Evolutionary conservation across 129 eudicot species (phyloP).

Genomic region (sunflower (Helianthus annuus)): HanXRQr2.0-SUNRISE NC_035442.2:161278189-161278688

Average conservation of each 20-base stretch:
- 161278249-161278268: conserved; percentile 50
- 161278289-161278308: conserved; percentile 60
- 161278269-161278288: conserved; percentile 61
- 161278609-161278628: conserved; percentile 66
- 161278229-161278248: conserved; percentile 63
- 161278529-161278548: conserved; percentile 85
- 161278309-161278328: conserved; percentile 59
- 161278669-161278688: conserved; percentile 65
- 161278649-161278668: conserved; percentile 29
- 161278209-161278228: conserved; percentile 56
- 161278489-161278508: conserved; percentile 58
- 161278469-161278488: conserved; percentile 36
- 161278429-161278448: conserved; percentile 63
- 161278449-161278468: conserved; percentile 68
- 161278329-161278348: conserved; percentile 70
- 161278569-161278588: conserved; percentile 39
- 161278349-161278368: conserved; percentile 68
- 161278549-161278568: conserved; percentile 49
- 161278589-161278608: conserved; percentile 57
- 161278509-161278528: conserved; percentile 60
- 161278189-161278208: conserved; percentile 51
- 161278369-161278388: conserved; percentile 59
- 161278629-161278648: conserved; percentile 53
- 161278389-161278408: conserved; percentile 57
- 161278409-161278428: conserved; percentile 56